Evolutionary conservation across 345 rosid species (phyloP), one percentile per base, ranked within the genome.

Genomic region (Dimocarpus longan): DNA sequence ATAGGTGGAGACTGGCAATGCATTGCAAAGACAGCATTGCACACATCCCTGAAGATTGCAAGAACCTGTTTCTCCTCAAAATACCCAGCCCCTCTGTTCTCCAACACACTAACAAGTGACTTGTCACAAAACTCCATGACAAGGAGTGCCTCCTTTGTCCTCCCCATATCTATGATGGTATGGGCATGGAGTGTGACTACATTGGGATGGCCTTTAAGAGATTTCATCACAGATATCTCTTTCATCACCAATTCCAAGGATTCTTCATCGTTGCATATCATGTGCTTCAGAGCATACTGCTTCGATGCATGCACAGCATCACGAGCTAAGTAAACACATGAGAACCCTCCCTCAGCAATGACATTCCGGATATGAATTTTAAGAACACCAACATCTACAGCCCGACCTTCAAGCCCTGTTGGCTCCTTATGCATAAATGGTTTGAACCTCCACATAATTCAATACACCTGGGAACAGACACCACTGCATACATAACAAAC

Each of bases 331-430:
- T 97, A 94, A 62, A 97, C 99, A 65, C 93, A 89, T 0, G 99
- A 97, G 87, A 97, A 97, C 9, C 99, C 98, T 68, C 98, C 98
- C 84, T 94, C 98, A 1, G 98, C 98, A 54, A 97, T 97, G 84
- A 83, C 85, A 80, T 86, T 87, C 39, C 87, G 89, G 57, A 97
- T 86, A 54, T 92, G 93, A 80, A 94, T 80, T 90, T 93, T 94
- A 10, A 94, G 88, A 80, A 84, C 92, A 73, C 93, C 98, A 70
- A 97, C 87, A 67, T 97, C 99, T 1, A 97, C 69, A 71, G 78
- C 72, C 54, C 95, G 92, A n/a, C 99, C 99, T 84, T 94, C 99
- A 0, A 97, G 98, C 68, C 98, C 96, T 6, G 86, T 80, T 28
- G 91, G 90, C 76, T 97, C 99, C 79, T 94, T 97, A 70, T 90